Base-by-base conservation (phyloP, 768 basidiomycete species). In the Cantharellus anzutake region DNA sequence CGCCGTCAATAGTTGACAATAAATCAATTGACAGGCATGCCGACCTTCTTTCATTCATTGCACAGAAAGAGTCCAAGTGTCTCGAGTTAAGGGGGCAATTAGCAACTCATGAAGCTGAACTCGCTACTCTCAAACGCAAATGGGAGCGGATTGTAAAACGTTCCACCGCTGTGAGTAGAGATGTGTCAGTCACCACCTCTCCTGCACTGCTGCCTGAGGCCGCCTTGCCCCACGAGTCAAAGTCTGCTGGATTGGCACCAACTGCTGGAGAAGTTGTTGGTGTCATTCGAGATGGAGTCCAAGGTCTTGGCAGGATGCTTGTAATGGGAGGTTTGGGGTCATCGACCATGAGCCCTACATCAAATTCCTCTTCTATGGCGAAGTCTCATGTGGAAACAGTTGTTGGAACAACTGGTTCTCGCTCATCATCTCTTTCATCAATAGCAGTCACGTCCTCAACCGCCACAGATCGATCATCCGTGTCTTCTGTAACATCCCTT, bases 31-130 rank as follows among this genome's bases (percentile, higher is more conserved):
- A 7, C 52, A 90, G 88, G 66, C 85, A 91, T 65, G 80, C 82
- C 3, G 86, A 89, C 59, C 71, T 91, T 2, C 72, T 90, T n/a
- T 83, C 78, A 39, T 83, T 83, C 61, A 91, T 91, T 57, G 87
- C 88, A 0, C 86, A 88, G 70, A 89, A 90, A 63, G 88, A 90
- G 68, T 79, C 84, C 0, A 84, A 81, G 68, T 88, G 85, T 64
- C 77, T 90, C 44, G 87, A 91, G 60, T 74, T 90, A 51, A 80
- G 86, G 16, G 79, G 82, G 3, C 85, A 86, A 64, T 78, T 91
- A 2, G 75, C 76, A 4, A 66, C 71, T 11, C 84, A 89, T 64
- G 87, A 91, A 70, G 75, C 75, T 2, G 88, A 89, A 66, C 74
- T 90, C 2, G 67, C 76, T 0, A 78, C 84, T 67, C 70, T 90